Evolutionary conservation across 73 alveolate genomes (phyloP), one percentile per base, ranked within the genome.

Genomic region (Paraurostyla sp.): DNA sequence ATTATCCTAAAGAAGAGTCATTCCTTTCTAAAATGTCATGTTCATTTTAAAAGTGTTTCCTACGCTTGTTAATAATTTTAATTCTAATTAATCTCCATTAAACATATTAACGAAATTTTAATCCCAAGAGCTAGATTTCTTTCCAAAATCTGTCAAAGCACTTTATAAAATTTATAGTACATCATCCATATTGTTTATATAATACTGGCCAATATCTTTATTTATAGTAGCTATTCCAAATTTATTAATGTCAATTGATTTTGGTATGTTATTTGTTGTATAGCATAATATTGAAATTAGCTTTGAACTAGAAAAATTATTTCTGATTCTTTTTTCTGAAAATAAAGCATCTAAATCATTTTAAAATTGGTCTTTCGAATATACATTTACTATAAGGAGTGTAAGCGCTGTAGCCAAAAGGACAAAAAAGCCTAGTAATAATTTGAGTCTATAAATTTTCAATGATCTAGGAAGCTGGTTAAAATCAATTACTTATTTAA

Each of bases 291-390:
- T 16, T 18, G 82, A 65, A 18, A 65, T 38, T 18, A 65, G 46
- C 41, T 65, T 65, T 2, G 82, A 33, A 65, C 82, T 65, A 13
- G 82, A 65, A 22, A 65, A 65, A 38, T 65, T 65, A 35, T 65
- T 65, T 15, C 82, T 32, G 2, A 65, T 65, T 65, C 82, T 65
- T 38, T 65, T 65, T 38, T 65, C 82, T 15, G 82, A 65, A 22
- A 65, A 65, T 35, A 65, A 40, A 38, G 82, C 82, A 1, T 33
- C 58, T 18, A 65, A 22, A 40, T 65, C 82, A 36, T 38, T n/a
- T 40, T 33, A 18, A 36, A 65, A 65, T 65, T 65, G 18, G 13
- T 65, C 56, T 65, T 40, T 65, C 16, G 82, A 65, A 65, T 35
- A 65, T 1, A 38, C 56, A 65, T 65, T 65, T 16, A 65, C 82